These are phyloP conservation scores for Tulasnella sp. DNA, from an alignment of 768 basidiomycete genomes.

Conservation along the genomic window DNA sequence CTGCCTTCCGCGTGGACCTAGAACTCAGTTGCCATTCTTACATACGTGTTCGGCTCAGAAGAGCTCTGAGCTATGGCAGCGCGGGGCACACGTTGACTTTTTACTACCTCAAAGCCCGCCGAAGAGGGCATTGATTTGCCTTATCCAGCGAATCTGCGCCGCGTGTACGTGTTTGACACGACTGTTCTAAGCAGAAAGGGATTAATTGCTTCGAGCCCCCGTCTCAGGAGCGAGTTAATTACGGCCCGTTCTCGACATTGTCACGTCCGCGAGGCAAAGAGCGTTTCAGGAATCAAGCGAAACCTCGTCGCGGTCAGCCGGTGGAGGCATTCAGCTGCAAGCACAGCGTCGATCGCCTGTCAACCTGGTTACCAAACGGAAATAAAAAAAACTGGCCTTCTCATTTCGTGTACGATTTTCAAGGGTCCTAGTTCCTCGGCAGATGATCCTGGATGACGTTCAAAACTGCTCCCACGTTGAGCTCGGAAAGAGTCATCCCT, in stretches of 20 bases:
- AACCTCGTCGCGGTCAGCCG: background rate
- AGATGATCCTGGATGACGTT: background rate
- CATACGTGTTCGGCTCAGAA: background rate
- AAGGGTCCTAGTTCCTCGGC: background rate
- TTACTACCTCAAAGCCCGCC: background rate
- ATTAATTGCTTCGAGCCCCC: background rate
- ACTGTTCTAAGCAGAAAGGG: background rate
- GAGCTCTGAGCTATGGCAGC: background rate
- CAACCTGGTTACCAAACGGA: background rate
- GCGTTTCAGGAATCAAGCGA: background rate
- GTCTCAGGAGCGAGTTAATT: background rate
- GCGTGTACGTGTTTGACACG: background rate
- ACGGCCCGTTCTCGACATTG: background rate
- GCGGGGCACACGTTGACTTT: background rate
- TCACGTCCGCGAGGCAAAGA: background rate
- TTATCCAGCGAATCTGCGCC: background rate
- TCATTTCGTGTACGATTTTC: background rate
- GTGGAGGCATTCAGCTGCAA: background rate
- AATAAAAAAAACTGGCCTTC: background rate
- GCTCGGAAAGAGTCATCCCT: too few species aligned
- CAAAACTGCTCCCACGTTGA: too few species aligned
- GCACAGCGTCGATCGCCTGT: background rate
- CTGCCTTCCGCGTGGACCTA: too few species aligned
- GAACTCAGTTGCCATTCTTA: background rate
- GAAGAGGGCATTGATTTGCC: background rate